Evolutionary conservation across 352 stramenopile species (phyloP), one percentile per base, ranked within the genome.

Genomic region (Phytopythium chamaehyphon): DNA sequence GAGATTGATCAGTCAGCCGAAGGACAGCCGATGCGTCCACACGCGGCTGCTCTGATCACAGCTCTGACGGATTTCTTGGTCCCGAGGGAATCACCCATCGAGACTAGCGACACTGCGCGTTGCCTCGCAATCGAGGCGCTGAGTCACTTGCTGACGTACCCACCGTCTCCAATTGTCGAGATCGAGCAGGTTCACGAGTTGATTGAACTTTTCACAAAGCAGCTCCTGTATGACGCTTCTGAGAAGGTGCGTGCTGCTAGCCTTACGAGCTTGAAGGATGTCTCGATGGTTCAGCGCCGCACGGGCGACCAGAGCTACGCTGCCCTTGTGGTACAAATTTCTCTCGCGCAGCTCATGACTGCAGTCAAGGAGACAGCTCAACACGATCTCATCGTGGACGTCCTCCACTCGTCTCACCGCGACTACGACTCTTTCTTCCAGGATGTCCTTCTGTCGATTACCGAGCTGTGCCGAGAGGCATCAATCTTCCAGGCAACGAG

Each of bases 401-500:
- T 90, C 42, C 60, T 89, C 3, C 44, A 47, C 14, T 74, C 80
- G 1, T 92, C 78, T 6, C 57, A 59, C 7, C 79, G 81, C 14
- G 67, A 66, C 9, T 73, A 86, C 47, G 63, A 84, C 31, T 66
- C 59, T 3, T 84, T 92, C 48, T 85, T 92, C 46, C 64, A 84
- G 24, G 84, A 95, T 40, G 65, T 75, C 6, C 54, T 95, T 15
- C 43, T 75, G 23, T 76, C 83, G 18, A 81, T 93, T 57, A 91
- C 82, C 18, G 73, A 89, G 48, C 64, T 95, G 19, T 92, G 76
- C 26, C 68, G 69, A 16, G 75, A 90, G 44, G 63, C 74, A 6
- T 80, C 78, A 19, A 91, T 95, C 59, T 95, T 93, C 61, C 70
- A 88, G 37, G 68, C 80, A 16, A 88, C 83, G 6, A 81, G 90